Conservation (phyloP, 2,329 filamentous ascomycete genomes). For the Ophiosphaerella herpotricha region DNA sequence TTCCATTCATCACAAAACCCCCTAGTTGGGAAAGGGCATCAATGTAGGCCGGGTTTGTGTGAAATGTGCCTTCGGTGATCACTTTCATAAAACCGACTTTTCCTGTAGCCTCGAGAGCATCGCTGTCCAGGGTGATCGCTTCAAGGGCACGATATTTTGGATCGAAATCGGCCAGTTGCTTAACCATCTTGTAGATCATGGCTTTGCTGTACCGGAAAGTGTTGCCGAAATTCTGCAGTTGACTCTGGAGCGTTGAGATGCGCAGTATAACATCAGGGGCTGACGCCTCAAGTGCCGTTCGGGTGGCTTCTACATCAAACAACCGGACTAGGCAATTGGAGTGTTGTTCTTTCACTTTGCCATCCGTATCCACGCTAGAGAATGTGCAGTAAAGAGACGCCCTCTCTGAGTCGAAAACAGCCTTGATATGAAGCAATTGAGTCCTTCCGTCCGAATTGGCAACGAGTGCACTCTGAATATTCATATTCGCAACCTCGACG, state of each 20-base stretch:
- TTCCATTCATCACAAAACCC: slow-evolving; percentile 25
- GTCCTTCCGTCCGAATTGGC: not conserved
- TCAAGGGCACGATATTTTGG: slow-evolving; percentile 17
- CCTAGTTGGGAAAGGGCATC: slow-evolving; percentile 14
- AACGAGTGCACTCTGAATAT: slow-evolving; percentile 5
- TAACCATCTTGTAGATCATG: slow-evolving; percentile 3
- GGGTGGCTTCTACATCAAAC: not conserved
- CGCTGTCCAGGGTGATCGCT: slow-evolving; percentile 19
- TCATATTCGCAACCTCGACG: slow-evolving; percentile 2
- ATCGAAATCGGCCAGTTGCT: slow-evolving; percentile 14
- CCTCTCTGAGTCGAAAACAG: not conserved
- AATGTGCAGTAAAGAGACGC: slow-evolving; percentile 1
- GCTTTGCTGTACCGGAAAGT: slow-evolving; percentile 9
- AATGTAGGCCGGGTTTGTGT: slow-evolving; percentile 16
- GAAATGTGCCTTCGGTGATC: slow-evolving; percentile 9
- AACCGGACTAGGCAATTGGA: not conserved
- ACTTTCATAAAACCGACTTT: slow-evolving; percentile 11
- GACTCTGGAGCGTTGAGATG: not conserved
- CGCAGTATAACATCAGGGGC: not conserved
- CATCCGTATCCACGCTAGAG: not conserved
- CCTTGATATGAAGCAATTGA: not conserved
- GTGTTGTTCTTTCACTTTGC: slow-evolving; percentile 1
- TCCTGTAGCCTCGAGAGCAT: slow-evolving; percentile 17
- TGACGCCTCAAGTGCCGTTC: not conserved
- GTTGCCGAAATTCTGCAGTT: slow-evolving; percentile 7